These are phyloP conservation scores for Cryptococcus maquisensis DNA, from an alignment of 1,284 basidiomycete genomes.

Conservation along the genomic window DNA sequence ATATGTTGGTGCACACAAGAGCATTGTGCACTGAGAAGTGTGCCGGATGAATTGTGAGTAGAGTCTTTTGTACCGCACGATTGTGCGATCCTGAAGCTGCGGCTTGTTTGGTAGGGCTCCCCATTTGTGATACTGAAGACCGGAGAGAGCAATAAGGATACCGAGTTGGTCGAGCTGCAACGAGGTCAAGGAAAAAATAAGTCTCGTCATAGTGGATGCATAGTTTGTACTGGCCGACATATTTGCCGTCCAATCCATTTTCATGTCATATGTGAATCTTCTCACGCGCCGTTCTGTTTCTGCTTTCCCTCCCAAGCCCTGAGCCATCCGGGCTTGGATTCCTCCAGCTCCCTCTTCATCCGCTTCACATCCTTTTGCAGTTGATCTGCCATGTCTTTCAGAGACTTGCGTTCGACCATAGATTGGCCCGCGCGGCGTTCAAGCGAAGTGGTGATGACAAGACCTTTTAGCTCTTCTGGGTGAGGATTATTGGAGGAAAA, in stretches of 20 bases:
- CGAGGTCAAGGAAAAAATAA: too few relatives aligned
- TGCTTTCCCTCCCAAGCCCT: constrained; percentile 10
- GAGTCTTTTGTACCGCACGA: too few relatives aligned
- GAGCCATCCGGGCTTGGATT: constrained; percentile 39
- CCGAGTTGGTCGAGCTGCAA: too few relatives aligned
- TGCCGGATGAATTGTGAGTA: background rate
- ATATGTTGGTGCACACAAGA: background rate
- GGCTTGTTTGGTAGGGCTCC: too few relatives aligned
- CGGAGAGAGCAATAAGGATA: too few relatives aligned
- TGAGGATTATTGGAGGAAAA: constrained; percentile 11
- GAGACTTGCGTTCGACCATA: constrained; percentile 17
- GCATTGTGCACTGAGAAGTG: too few relatives aligned
- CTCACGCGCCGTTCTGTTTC: background rate
- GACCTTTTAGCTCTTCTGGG: constrained; percentile 14
- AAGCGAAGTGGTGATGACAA: constrained; percentile 15
- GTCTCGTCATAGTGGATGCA: too few relatives aligned
- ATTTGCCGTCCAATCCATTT: too few relatives aligned
- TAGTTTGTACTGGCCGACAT: too few relatives aligned
- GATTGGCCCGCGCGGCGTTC: constrained; percentile 1
- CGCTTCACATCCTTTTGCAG: constrained; percentile 22
- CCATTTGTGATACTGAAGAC: too few relatives aligned
- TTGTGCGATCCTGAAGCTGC: too few relatives aligned
- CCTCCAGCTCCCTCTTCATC: constrained; percentile 28
- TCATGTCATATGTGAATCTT: too few relatives aligned
- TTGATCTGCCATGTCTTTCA: constrained; percentile 26